Conservation (phyloP, 257 asterid species). For the Gentiana straminea region DNA sequence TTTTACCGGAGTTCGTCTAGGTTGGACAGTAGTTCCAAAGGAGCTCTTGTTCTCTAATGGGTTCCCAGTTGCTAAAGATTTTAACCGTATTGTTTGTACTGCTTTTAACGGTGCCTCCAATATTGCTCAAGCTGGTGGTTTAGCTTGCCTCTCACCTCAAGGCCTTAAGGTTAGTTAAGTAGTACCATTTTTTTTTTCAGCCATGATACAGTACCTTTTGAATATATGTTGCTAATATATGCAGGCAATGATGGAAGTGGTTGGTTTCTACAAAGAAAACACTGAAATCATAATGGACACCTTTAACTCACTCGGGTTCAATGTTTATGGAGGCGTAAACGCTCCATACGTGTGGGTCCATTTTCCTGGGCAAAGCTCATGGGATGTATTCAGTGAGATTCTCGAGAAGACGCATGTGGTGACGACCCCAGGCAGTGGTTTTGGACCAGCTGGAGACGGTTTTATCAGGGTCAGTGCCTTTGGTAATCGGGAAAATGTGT, state of each 20-base stretch:
- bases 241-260: constrained; percentile 41
- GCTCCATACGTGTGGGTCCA: constrained; percentile 95
- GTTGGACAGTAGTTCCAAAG: constrained; percentile 90
- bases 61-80: constrained; percentile 68
- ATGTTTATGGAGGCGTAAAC: constrained; percentile 64
- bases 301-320: constrained; percentile 48
- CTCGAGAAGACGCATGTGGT: constrained; percentile 68
- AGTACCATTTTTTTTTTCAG: neutral
- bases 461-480: constrained; percentile 73
- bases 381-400: constrained; percentile 70
- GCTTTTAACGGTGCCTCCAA: constrained; percentile 87
- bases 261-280: constrained; percentile 62
- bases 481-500: constrained; percentile 52
- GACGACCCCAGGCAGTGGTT: constrained; percentile 86
- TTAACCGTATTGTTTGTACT: constrained; percentile 59
- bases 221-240: neutral
- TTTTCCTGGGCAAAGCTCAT: constrained; percentile 70
- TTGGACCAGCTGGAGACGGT: constrained; percentile 88
- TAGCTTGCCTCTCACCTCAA: constrained; percentile 57
- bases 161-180: constrained; percentile 49
- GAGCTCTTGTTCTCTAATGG: constrained; percentile 67
- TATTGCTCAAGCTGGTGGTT: constrained; percentile 85
- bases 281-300: constrained; percentile 61
- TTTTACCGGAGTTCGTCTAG: constrained; percentile 85
- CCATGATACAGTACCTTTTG: neutral